Conservation (phyloP, 2,329 filamentous ascomycete species). For the Fusarium metavorans region DNA sequence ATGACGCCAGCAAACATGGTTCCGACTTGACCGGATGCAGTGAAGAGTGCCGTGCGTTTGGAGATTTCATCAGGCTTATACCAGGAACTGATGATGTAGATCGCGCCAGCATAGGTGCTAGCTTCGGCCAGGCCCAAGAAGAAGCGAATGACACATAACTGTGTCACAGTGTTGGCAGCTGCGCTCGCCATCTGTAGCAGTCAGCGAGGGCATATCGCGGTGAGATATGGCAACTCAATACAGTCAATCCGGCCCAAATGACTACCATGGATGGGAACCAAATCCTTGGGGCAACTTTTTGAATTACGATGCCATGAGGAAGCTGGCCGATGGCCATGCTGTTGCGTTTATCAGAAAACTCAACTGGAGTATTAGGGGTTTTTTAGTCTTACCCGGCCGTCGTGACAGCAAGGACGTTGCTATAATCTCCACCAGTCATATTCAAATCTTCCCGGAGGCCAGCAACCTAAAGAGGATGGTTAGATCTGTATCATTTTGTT, state of each 20-base stretch:
- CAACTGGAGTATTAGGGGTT: not conserved
- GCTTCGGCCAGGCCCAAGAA: slow-evolving; percentile 46
- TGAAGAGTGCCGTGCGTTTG: slow-evolving; percentile 71
- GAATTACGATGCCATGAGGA: slow-evolving; percentile 67
- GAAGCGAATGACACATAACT: slow-evolving; percentile 46
- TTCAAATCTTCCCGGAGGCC: slow-evolving; percentile 58
- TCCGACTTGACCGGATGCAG: slow-evolving; percentile 66
- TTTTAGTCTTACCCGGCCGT: slow-evolving; percentile 41
- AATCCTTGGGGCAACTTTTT: slow-evolving; percentile 68
- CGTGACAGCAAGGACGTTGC: slow-evolving; percentile 42
- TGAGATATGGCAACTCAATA: slow-evolving; percentile 34
- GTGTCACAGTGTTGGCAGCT: slow-evolving; percentile 45
- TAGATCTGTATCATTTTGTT: accelerated
- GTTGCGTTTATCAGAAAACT: not conserved
- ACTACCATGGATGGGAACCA: slow-evolving; percentile 71
- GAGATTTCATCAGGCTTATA: slow-evolving; percentile 68
- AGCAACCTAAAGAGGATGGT: slow-evolving; percentile 45
- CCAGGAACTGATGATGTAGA: slow-evolving; percentile 60
- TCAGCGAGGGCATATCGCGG: accelerated
- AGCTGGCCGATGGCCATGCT: slow-evolving; percentile 64
- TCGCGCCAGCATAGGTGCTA: slow-evolving; percentile 46
- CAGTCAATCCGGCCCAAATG: slow-evolving; percentile 71
- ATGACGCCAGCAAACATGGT: slow-evolving; percentile 71
- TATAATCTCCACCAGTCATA: slow-evolving; percentile 56
- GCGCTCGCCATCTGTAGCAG: slow-evolving; percentile 44